phyloP scores from a whole-genome alignment of 768 basidiomycete species.

The Hericium erinaceus region DNA sequence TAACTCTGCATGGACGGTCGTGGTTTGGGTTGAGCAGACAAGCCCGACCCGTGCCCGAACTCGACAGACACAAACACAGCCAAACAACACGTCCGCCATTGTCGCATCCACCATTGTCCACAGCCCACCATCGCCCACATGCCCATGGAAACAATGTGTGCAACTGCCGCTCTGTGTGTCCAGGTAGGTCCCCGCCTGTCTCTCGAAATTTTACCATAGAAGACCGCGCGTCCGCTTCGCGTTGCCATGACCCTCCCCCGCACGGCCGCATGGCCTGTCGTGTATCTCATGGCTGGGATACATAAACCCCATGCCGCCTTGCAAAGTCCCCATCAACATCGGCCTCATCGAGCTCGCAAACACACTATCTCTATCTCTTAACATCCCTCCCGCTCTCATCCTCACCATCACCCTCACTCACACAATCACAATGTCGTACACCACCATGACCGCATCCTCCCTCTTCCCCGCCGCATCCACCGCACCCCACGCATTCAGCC shows the following conservation, averaged over 20 bases:
- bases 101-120: no score
- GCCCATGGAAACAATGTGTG: no score
- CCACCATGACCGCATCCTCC: not conserved
- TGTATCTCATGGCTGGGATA: not conserved
- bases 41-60: no score
- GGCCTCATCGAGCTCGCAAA: not conserved
- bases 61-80: no score
- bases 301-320: not conserved
- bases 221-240: not conserved
- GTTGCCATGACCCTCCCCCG: not conserved
- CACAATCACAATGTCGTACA: not conserved
- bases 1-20: no score
- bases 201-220: not conserved
- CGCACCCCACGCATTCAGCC: constrained; percentile 13
- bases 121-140: no score
- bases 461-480: constrained; percentile 13
- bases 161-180: no score
- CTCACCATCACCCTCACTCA: not conserved
- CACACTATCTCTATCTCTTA: not conserved
- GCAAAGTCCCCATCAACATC: not conserved
- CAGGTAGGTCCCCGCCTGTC: constrained; percentile 5
- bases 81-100: no score
- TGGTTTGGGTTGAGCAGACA: no score
- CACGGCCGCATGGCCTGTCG: not conserved
- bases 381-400: not conserved